Percentiles rank a stretch among this genome's conserved stretches.
Evolutionary conservation across 495 filamentous ascomycete species (phyloP).

Genomic region (Aspergillus sparsus): DNA sequence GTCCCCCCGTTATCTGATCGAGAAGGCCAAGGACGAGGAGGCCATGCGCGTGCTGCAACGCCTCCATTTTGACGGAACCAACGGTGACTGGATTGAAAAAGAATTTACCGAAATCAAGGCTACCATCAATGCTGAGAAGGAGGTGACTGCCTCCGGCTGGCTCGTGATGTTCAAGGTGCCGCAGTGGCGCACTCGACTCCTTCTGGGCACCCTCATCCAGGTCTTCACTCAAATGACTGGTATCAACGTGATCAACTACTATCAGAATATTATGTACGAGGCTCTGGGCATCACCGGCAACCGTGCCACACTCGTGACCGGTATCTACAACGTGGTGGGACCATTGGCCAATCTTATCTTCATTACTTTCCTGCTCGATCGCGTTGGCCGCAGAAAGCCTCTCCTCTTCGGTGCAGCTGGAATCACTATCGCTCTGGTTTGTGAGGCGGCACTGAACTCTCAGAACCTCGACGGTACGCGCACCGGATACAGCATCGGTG

Average conservation of each 20-base stretch:
- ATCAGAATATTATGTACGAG: constrained; percentile 60
- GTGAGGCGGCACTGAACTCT: constrained; percentile 44
- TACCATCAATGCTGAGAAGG: constrained; percentile 49
- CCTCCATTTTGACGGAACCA: constrained; percentile 50
- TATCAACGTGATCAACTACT: constrained; percentile 62
- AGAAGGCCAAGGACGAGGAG: constrained; percentile 46
- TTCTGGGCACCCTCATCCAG: constrained; percentile 39
- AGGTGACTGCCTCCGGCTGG: constrained; percentile 45
- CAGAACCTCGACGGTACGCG: constrained; percentile 39
- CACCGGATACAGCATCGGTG: constrained; percentile 42
- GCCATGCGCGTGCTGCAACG: constrained; percentile 50
- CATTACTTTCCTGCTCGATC: constrained; percentile 44
- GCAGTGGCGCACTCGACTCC: constrained; percentile 49
- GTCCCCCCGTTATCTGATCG: constrained; percentile 56
- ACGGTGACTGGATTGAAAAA: constrained; percentile 48
- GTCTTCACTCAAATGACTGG: constrained; percentile 51
- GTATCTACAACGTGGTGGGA: constrained; percentile 62
- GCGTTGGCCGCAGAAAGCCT: constrained; percentile 41
- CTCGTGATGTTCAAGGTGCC: constrained; percentile 51
- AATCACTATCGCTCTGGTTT: constrained; percentile 45
- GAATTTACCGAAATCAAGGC: constrained; percentile 51
- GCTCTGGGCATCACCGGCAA: constrained; percentile 55
- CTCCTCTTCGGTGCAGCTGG: constrained; percentile 43
- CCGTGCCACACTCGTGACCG: constrained; percentile 54
- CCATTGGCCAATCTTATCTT: constrained; percentile 52